Conservation (phyloP, 169 alveolate genomes). For the Cryptosporidium viatorum region DNA sequence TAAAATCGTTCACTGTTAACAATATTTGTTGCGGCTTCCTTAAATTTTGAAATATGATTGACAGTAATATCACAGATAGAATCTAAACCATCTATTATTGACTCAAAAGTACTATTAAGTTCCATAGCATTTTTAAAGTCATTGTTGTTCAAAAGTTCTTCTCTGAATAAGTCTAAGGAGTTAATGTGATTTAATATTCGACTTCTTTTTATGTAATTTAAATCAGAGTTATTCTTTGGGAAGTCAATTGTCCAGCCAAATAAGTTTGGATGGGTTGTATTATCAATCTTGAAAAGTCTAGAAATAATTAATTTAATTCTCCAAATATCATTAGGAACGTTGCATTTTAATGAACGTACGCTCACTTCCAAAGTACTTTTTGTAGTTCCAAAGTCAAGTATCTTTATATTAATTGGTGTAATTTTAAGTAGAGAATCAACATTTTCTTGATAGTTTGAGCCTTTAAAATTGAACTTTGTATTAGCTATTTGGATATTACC, state of each 20-base stretch:
- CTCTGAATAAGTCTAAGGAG: constrained; percentile 22
- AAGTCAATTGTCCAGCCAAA: constrained; percentile 66
- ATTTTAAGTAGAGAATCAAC: constrained; percentile 38
- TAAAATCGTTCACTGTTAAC: constrained; percentile 27
- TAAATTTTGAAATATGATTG: constrained; percentile 52
- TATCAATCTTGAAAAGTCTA: constrained; percentile 49
- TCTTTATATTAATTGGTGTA: constrained; percentile 56
- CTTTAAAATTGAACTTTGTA: constrained; percentile 46
- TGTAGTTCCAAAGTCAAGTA: constrained; percentile 65
- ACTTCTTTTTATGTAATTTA: constrained; percentile 29
- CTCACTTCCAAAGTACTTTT: constrained; percentile 62
- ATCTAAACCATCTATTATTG: constrained; percentile 65
- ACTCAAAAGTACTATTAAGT: constrained; percentile 63
- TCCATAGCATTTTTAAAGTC: constrained; percentile 51
- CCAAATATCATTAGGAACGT: constrained; percentile 64
- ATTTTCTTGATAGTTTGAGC: constrained; percentile 25
- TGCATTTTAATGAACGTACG: constrained; percentile 49
- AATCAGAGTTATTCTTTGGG: constrained; percentile 28
- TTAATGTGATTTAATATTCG: constrained; percentile 35
- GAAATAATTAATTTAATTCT: constrained; percentile 57
- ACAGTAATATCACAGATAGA: constrained; percentile 63
- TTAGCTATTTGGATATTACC: constrained; percentile 69
- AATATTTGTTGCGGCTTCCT: constrained; percentile 32
- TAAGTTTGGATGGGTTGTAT: constrained; percentile 66
- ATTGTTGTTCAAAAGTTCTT: constrained; percentile 12